These are phyloP conservation scores for Penicillium salamii DNA, from an alignment of 495 filamentous ascomycete genomes.

Conservation along the genomic window DNA sequence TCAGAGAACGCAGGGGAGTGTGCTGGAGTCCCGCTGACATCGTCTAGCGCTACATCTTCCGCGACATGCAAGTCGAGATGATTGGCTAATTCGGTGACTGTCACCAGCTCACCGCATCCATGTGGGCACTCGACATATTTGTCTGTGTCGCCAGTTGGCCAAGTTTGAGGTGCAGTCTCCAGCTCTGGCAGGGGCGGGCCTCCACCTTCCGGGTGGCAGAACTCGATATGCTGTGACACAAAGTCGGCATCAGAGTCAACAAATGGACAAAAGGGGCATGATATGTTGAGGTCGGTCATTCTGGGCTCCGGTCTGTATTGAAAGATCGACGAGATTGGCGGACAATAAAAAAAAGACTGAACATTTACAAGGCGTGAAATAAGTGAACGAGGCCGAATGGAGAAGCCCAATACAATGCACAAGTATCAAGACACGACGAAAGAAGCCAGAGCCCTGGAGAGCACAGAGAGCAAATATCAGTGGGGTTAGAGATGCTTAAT, in stretches of 20 bases:
- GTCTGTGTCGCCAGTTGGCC: slow-evolving; percentile 22
- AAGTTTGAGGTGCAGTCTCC: neutral
- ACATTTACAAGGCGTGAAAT: too few species aligned
- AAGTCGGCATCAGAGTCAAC: slow-evolving; percentile 46
- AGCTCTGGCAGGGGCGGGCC: neutral
- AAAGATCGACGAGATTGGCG: too few species aligned
- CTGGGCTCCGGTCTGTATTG: slow-evolving; percentile 2
- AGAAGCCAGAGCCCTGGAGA: neutral
- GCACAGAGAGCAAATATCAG: neutral
- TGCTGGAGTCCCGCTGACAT: slow-evolving; percentile 14
- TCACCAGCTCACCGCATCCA: slow-evolving; percentile 69
- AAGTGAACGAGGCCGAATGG: too few species aligned
- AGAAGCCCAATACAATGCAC: neutral
- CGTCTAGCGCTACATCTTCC: slow-evolving; percentile 53
- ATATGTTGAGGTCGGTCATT: slow-evolving; percentile 24
- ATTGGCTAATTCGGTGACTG: slow-evolving; percentile 58
- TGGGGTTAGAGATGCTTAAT: neutral
- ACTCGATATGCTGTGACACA: slow-evolving; percentile 56
- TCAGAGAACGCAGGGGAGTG: neutral
- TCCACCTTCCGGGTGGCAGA: slow-evolving; percentile 45
- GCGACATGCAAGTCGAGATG: slow-evolving; percentile 73
- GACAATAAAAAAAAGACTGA: too few species aligned
- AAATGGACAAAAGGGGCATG: slow-evolving; percentile 57
- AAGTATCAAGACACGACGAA: neutral
- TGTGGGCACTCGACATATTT: slow-evolving; percentile 66